Base-by-base conservation (phyloP, 2,329 filamentous ascomycete species). In the Fusarium annulatum region DNA sequence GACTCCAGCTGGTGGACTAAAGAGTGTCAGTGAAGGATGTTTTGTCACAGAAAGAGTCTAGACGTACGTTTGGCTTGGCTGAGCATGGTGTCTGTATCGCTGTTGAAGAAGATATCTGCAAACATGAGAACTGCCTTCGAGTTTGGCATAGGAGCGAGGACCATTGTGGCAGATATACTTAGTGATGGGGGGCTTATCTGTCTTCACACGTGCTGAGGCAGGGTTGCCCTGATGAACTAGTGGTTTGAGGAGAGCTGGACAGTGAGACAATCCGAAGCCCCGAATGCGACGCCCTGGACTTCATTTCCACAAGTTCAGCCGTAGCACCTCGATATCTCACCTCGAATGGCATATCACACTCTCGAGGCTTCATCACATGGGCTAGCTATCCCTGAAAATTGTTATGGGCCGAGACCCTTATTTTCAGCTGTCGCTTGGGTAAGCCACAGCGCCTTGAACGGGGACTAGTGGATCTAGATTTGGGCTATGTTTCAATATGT, bases 1-100 rank as follows among this genome's bases (percentile, higher is more conserved):
- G 57, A 16, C 45, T 60, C 57, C 45, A 60, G 45, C 28, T 60
- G 57, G 9, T 60, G 57, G n/a, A 60, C 57, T 60, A 26, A 15
- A 39, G 5, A 26, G 5, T 16, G 34, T 26, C 26, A 26, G 26
- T 26, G 26, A 26, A 26, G 4, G 26, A 26, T 26, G 26, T 26
- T 26, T 26, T 26, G 26, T 26, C 26, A 26, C 26, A 26, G 26
- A 26, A 26, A 26, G 26, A 26, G 26, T 26, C 26, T 26, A 26
- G 26, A 26, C 26, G 26, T 23, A 57, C 59, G 59, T 9, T 61
- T 38, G 26, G 59, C 59, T 26, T 61, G 59, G 18, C 59, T 61
- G 49, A 61, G 59, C 59, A 61, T 57, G 10, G 21, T 38, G 21
- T 52, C 39, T 33, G 30, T 58, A 21, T 34, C 15, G 19, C 23